A percentile compares a stretch with the other conserved stretches of the same genome.
Evolutionary conservation across 257 asterid genomes (phyloP).

Genomic region (Jasminum sambac): DNA sequence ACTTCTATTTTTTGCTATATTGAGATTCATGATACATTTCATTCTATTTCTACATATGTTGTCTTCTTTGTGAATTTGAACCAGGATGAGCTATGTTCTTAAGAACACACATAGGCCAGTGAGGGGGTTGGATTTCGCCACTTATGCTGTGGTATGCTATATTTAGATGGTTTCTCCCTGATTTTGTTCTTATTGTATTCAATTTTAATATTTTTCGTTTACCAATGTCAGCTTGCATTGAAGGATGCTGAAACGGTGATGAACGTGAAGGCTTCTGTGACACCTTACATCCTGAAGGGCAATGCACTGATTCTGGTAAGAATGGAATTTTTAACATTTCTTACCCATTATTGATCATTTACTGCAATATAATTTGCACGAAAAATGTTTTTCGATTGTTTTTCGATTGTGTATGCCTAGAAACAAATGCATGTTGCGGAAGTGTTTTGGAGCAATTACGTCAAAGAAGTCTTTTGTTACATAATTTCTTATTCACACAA

Average conservation of each 20-base stretch:
- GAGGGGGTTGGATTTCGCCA: conserved; percentile 90
- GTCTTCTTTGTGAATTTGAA: conserved; percentile 15
- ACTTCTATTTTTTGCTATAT: conserved; percentile 3
- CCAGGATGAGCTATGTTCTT: conserved; percentile 73
- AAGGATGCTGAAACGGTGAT: conserved; percentile 92
- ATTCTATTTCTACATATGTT: conserved; percentile 8
- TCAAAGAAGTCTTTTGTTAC: no score
- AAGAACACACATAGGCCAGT: conserved; percentile 71
- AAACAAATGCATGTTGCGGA: conserved; percentile 10
- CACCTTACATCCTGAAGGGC: conserved; percentile 73
- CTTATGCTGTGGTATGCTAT: conserved; percentile 77
- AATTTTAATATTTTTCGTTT: conserved; percentile 13
- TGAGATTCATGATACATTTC: conserved; percentile 17
- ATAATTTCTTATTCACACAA: no score
- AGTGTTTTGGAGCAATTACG: no score
- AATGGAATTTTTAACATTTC: conserved; percentile 9
- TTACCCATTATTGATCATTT: conserved; percentile 12
- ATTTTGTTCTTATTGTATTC: neutral
- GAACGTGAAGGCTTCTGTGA: conserved; percentile 40
- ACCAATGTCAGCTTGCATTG: conserved; percentile 68
- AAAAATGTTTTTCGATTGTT: no score
- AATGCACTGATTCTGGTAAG: conserved; percentile 92
- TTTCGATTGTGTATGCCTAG: conserved; percentile 15
- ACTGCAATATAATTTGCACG: neutral
- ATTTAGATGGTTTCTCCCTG: neutral